Conservation (phyloP, 805 yeast genomes). For the Kazachstania bromeliacearum region DNA sequence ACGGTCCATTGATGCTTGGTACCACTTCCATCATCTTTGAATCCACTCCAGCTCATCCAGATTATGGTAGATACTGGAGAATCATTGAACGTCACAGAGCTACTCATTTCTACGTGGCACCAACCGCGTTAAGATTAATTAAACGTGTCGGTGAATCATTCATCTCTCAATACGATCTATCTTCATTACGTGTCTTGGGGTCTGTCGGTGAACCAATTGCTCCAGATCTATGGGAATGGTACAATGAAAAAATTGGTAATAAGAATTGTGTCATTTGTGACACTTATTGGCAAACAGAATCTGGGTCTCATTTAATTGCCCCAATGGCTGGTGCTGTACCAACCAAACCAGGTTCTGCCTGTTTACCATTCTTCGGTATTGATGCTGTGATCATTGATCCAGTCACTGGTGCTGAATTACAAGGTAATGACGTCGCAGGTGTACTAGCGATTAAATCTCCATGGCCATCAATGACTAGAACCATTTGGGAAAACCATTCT, state of each 20-base stretch:
- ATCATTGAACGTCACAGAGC: constrained; percentile 83
- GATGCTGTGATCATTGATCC: constrained; percentile 90
- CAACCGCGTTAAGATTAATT: constrained; percentile 91
- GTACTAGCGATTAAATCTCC: constrained; percentile 81
- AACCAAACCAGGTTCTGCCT: constrained; percentile 95
- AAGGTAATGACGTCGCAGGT: constrained; percentile 90
- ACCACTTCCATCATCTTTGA: constrained; percentile 90
- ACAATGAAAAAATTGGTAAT: constrained; percentile 84
- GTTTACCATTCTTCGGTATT: constrained; percentile 93
- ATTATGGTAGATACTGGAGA: constrained; percentile 93
- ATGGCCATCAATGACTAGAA: constrained; percentile 99
- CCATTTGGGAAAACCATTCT: constrained; percentile 81
- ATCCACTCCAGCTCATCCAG: constrained; percentile 96
- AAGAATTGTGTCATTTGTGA: constrained; percentile 84
- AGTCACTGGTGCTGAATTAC: constrained; percentile 73
- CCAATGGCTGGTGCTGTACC: constrained; percentile 93
- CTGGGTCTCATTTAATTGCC: constrained; percentile 90
- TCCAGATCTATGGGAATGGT: constrained; percentile 98
- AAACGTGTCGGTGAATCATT: constrained; percentile 81
- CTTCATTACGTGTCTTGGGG: constrained; percentile 85
- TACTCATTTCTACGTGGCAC: constrained; percentile 96
- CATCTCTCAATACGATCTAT: constrained; percentile 71
- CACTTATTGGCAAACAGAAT: constrained; percentile 98
- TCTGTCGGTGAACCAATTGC: constrained; percentile 99
- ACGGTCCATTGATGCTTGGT: constrained; percentile 86